Evolutionary conservation across 129 eudicot species (phyloP).

Genomic region (Pittosporum tobira): DNA sequence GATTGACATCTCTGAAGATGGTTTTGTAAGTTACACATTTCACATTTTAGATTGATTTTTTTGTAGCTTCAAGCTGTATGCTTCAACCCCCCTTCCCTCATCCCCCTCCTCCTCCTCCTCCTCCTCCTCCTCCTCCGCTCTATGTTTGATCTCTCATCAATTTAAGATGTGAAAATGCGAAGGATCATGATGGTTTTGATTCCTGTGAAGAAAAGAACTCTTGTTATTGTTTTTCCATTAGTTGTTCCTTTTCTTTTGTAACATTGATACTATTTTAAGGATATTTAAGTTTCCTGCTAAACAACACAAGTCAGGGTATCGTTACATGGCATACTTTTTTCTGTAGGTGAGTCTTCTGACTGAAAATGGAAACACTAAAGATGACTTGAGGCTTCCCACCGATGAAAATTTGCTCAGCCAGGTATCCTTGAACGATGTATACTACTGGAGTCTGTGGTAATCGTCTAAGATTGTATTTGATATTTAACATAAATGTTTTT

Average conservation of each 20-base stretch:
- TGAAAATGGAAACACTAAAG: slow-evolving; percentile 44
- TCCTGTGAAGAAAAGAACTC: too few species aligned
- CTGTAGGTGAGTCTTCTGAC: slow-evolving; percentile 39
- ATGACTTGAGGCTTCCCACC: slow-evolving; percentile 39
- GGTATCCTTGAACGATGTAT: slow-evolving; percentile 9
- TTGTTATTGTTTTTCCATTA: too few species aligned
- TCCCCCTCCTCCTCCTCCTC: too few species aligned
- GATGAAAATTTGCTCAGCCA: slow-evolving; percentile 36
- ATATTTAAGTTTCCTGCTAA: too few species aligned
- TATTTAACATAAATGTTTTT: not conserved
- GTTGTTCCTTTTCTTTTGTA: too few species aligned
- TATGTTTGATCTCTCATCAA: too few species aligned
- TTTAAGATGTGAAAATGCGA: too few species aligned
- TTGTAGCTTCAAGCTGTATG: too few species aligned
- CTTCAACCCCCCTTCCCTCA: too few species aligned
- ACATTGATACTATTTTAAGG: too few species aligned
- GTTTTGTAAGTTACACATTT: slow-evolving; percentile 37
- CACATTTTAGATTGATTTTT: not conserved
- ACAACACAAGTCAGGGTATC: not conserved
- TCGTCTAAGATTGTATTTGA: not conserved
- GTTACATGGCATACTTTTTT: not conserved
- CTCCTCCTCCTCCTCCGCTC: too few species aligned
- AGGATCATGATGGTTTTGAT: too few species aligned
- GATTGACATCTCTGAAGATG: slow-evolving; percentile 62
- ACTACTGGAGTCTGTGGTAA: not conserved